These are phyloP conservation scores for Trypanosoma boissoni DNA, from an alignment of 208 protist species.

Conservation along the genomic window DNA sequence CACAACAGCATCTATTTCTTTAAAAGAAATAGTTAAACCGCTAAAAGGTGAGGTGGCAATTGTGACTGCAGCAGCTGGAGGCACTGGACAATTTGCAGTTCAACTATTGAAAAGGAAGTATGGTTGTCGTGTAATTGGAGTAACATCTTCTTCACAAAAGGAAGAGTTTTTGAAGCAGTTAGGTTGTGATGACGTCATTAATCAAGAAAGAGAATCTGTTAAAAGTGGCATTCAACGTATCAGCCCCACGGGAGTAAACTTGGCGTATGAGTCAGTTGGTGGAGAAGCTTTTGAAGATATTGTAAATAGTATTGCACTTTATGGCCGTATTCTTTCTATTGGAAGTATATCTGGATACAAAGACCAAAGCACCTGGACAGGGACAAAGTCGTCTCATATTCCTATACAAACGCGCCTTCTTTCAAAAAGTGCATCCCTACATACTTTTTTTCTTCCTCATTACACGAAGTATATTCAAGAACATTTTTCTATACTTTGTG, in stretches of 20 bases:
- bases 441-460: constrained; percentile 87
- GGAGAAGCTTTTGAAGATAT: constrained; percentile 71
- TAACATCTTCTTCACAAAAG: constrained; percentile 81
- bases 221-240: constrained; percentile 27
- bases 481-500: constrained; percentile 68
- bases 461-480: constrained; percentile 56
- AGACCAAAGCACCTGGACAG: constrained; percentile 22
- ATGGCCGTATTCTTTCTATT: constrained; percentile 76
- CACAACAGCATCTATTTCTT: constrained; percentile 82
- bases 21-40: constrained; percentile 69
- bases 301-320: constrained; percentile 56
- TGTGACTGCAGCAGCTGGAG: constrained; percentile 88
- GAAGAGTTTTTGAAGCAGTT: constrained; percentile 65
- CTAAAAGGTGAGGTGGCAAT: constrained; percentile 71
- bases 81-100: constrained; percentile 87
- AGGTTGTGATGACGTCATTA: constrained; percentile 75
- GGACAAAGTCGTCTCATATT: background rate
- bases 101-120: constrained; percentile 87
- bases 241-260: constrained; percentile 71
- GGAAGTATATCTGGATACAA: constrained; percentile 79
- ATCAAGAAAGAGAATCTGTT: constrained; percentile 71
- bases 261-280: constrained; percentile 92
- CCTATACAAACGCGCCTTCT: constrained; percentile 71
- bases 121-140: constrained; percentile 80
- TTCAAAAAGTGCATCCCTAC: constrained; percentile 72